Evolutionary conservation across 1,284 basidiomycete species (phyloP).

Genomic region (Moniliophthora roreri): DNA sequence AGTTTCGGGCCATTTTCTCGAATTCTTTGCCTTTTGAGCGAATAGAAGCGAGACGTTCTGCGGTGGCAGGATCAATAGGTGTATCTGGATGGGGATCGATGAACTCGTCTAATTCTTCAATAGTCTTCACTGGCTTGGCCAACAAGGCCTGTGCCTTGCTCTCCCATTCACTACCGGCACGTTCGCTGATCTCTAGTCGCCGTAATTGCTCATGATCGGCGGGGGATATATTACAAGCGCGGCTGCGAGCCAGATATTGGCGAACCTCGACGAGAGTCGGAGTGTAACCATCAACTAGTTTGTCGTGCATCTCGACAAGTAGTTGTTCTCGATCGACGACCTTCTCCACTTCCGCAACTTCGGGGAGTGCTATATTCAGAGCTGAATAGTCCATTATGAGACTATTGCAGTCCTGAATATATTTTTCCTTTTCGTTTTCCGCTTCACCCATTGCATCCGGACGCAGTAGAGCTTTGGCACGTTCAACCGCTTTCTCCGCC

Average conservation of each 20-base stretch:
- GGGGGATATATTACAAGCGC: slow-evolving; percentile 58
- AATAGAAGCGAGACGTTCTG: slow-evolving; percentile 58
- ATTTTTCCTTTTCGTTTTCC: slow-evolving; percentile 51
- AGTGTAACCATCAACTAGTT: slow-evolving; percentile 54
- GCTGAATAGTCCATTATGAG: slow-evolving; percentile 69
- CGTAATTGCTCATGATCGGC: slow-evolving; percentile 60
- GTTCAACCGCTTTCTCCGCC: slow-evolving; percentile 63
- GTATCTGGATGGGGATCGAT: slow-evolving; percentile 56
- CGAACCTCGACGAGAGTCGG: slow-evolving; percentile 71
- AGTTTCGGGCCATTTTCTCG: slow-evolving; percentile 72
- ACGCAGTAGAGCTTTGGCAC: slow-evolving; percentile 53
- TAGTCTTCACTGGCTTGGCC: slow-evolving; percentile 63
- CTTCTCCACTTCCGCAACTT: slow-evolving; percentile 73
- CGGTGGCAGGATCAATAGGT: slow-evolving; percentile 61
- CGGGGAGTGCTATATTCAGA: slow-evolving; percentile 76
- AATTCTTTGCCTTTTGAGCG: slow-evolving; percentile 69
- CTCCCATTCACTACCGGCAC: slow-evolving; percentile 71
- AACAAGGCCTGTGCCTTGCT: slow-evolving; percentile 61
- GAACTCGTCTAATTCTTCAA: slow-evolving; percentile 71
- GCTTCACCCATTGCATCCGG: slow-evolving; percentile 21
- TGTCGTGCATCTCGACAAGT: slow-evolving; percentile 66
- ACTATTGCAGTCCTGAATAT: slow-evolving; percentile 68
- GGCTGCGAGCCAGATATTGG: slow-evolving; percentile 63
- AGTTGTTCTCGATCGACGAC: slow-evolving; percentile 75
- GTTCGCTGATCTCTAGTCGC: slow-evolving; percentile 55